Evolutionary conservation across 116 monocot species (phyloP), one percentile per base, ranked within the genome.

Genomic region (Thalassia testudinum): DNA sequence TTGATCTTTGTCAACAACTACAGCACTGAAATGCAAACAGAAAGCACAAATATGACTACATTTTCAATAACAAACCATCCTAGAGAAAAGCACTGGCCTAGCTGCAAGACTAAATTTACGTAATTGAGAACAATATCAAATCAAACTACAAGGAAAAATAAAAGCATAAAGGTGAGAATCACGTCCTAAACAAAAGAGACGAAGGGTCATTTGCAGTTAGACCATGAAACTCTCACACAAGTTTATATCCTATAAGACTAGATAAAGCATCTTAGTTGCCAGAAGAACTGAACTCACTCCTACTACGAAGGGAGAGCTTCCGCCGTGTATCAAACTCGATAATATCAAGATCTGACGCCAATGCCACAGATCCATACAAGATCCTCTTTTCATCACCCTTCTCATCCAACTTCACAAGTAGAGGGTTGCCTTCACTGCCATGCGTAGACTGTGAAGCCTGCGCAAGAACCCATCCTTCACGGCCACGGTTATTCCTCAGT

Each of bases 321-420:
- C 85, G 89, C 59, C 64, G 79, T n/a, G 53, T 61, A 37, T 97
- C 90, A 51, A 47, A 77, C 56, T 97, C 97, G 61, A 97, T 42
- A 30, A 72, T 75, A 13, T 80, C 90, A 21, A 97, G 59, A 69
- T 97, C 97, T 16, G 72, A 79, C 15, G 80, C 82, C 13, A 61
- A 79, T 58, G 77, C 82, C 67, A 97, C 50, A 44, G 79, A 86
- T 15, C 86, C 97, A 71, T 89, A 97, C 21, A 97, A 68, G 43
- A 84, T 56, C 37, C 81, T 78, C 71, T 74, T 76, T 69, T 72
- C 81, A 52, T 84, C 88, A 3, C 80, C 81, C 66, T 70, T 78
- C 52, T 76, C 76, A 26, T 87, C 81, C 26, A 70, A 48, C 58
- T 75, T 67, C 38, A 87, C 70, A 27, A 87, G 48, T 25, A 64